These are phyloP conservation scores for Erodium chrysanthum DNA, from an alignment of 441 rosid species.

Conservation along the genomic window DNA sequence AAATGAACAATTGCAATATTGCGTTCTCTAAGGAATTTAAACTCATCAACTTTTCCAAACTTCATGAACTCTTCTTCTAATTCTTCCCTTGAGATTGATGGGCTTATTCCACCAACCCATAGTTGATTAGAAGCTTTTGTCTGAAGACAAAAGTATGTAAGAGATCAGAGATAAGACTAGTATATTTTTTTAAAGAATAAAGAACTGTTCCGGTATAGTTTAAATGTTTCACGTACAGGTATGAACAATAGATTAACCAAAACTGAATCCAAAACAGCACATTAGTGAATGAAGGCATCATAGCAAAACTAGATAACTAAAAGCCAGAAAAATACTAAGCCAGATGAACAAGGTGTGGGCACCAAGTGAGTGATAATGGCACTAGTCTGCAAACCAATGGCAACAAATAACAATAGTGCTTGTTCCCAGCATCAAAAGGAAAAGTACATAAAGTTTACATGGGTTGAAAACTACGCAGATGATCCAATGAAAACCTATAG, in stretches of 20 bases:
- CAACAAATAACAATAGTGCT: not conserved
- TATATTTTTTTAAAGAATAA: constrained; percentile 2
- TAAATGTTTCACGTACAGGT: not conserved
- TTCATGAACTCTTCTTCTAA: constrained; percentile 63
- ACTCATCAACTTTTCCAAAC: constrained; percentile 72
- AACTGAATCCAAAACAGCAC: not conserved
- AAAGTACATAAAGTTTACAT: not conserved
- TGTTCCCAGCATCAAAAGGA: not conserved
- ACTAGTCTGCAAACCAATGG: not conserved
- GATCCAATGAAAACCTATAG: not conserved
- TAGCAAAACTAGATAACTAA: not conserved
- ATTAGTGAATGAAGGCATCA: not conserved
- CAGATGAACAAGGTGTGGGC: not conserved
- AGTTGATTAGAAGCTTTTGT: constrained; percentile 70
- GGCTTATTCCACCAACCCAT: constrained; percentile 90
- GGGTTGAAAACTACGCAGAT: not conserved
- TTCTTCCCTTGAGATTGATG: constrained; percentile 50
- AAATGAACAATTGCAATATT: constrained; percentile 66
- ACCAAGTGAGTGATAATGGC: not conserved
- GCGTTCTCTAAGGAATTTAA: constrained; percentile 65
- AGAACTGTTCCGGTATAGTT: not conserved
- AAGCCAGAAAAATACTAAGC: not conserved
- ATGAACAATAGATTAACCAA: not conserved
- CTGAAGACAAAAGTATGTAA: constrained; percentile 31
- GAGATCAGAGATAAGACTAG: constrained; percentile 1